Conservation (phyloP, 352 stramenopile species). For the Pythium utonaiense region DNA sequence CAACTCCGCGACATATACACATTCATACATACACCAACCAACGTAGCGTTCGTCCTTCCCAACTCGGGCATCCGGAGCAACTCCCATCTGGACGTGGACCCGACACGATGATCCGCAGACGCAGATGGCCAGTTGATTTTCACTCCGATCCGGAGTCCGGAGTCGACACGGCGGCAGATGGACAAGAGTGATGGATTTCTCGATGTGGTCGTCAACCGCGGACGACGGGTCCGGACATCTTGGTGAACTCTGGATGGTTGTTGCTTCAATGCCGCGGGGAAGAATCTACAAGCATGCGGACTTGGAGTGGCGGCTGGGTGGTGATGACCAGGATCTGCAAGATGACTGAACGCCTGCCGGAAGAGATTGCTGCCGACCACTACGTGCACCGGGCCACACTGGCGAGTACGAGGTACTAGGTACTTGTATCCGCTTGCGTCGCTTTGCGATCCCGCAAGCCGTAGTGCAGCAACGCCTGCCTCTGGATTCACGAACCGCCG, state of each 20-base stretch:
- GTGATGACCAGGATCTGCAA: not conserved
- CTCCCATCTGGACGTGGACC: not conserved
- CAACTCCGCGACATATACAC: no score
- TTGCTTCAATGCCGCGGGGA: not conserved
- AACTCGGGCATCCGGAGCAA: not conserved
- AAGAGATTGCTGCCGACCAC: not conserved
- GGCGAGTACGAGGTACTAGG: no score
- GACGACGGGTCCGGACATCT: not conserved
- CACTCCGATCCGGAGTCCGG: no score
- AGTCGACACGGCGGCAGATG: not conserved
- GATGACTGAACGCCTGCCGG: not conserved
- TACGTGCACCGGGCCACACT: not conserved
- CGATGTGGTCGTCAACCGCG: not conserved
- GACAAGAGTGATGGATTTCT: not conserved
- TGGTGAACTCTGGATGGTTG: not conserved
- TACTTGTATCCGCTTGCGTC: no score
- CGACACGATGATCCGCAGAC: not conserved
- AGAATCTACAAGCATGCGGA: constrained; percentile 3
- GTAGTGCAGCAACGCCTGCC: not conserved
- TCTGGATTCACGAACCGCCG: not conserved
- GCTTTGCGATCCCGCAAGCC: no score
- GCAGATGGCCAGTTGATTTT: constrained; percentile 1
- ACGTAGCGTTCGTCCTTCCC: not conserved
- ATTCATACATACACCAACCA: no score
- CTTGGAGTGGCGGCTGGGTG: not conserved